Conservation (phyloP, 2,329 filamentous ascomycete genomes). For the Neonectria ditissima region DNA sequence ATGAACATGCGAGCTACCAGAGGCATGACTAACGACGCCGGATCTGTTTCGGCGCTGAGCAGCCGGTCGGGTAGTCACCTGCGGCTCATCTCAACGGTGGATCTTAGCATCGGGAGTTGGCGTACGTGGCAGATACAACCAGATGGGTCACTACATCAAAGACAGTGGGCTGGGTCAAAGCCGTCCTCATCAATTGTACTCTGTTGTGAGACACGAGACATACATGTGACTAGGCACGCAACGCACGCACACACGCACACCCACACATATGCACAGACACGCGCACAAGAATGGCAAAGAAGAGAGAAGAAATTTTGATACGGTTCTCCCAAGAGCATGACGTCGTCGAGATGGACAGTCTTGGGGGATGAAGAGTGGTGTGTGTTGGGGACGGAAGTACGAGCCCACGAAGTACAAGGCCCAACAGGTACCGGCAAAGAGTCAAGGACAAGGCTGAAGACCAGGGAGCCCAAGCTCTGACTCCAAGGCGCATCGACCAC, state of each 20-base stretch:
- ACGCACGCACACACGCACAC: neutral
- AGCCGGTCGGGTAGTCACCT: slow-evolving; percentile 22
- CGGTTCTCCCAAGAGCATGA: neutral
- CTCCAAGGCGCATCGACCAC: neutral
- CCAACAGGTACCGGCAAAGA: neutral
- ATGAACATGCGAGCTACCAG: neutral
- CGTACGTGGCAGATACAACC: slow-evolving; percentile 26
- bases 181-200: neutral
- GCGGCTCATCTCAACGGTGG: slow-evolving; percentile 23
- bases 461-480: neutral
- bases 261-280: slow-evolving; percentile 14
- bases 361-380: neutral
- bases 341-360: neutral
- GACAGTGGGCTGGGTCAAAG: neutral
- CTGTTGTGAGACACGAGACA: slow-evolving; percentile 24
- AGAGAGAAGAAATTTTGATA: slow-evolving; percentile 1
- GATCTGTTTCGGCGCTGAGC: slow-evolving; percentile 1
- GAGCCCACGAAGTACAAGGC: neutral
- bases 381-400: neutral
- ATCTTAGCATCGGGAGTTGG: slow-evolving; percentile 17
- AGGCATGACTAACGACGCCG: neutral
- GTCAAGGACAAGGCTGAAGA: slow-evolving; percentile 1
- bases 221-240: slow-evolving; percentile 11
- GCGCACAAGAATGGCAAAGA: slow-evolving; percentile 13
- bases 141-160: slow-evolving; percentile 7